Evolutionary conservation across 805 yeast species (phyloP), one percentile per base, ranked within the genome.

Genomic region (Candida namnaoensis): DNA sequence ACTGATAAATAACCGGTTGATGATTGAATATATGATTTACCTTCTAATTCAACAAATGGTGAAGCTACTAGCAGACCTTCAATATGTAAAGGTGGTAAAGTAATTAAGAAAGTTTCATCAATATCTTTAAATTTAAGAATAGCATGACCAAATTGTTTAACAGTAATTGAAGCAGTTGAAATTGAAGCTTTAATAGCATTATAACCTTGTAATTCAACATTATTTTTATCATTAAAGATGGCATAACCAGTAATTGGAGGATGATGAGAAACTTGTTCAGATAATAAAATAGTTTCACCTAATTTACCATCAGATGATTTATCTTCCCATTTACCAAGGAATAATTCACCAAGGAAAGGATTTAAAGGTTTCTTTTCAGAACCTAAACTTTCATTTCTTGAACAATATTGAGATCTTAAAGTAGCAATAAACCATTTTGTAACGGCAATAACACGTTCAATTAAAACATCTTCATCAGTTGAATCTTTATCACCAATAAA

Each of bases 201-300:
- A 66, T 87, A 91, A 41, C 99, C 99, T 61, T 90, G 85, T 47
- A 88, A 68, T 35, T 68, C 64, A 25, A 82, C 81, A 32, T 80
- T 72, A 60, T 82, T 72, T 53, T 78, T 76, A 47, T 80, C 84
- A 59, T 88, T 88, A 55, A 76, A 66, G 42, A 93, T 75, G 36
- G 88, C 76, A 59, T 88, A 93, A 7, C 93, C 97, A n/a, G 98
- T 90, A 32, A 85, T 82, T 25, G 99, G 98, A 14, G 99, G 99
- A 62, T 93, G 99, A 65, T 93, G 99, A 47, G 90, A 80, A 12
- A 93, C 97, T 65, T 93, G 99, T 64, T 93, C 99, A 48, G 90
- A 78, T 41, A 88, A 65, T 56, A 91, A 68, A 11, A 78, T 64
- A 25, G 96, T 85, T 47, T 86, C 95, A 35, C 95, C 96, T 13